phyloP scores from a whole-genome alignment of 2,329 filamentous ascomycete species.

The Diaporthe helianthi region DNA sequence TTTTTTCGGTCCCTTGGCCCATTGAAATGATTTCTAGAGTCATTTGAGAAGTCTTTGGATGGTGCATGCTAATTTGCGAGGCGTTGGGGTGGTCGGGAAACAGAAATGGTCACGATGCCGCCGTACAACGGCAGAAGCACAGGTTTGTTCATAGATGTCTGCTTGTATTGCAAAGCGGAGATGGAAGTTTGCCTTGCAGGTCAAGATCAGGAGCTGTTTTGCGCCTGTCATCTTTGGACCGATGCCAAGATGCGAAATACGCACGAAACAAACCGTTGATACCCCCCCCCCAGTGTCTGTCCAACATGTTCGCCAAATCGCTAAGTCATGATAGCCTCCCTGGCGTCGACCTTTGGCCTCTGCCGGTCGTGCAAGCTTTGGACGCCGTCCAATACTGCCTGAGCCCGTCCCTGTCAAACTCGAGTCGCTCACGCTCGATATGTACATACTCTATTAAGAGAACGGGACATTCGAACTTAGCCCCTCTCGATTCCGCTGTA shows the following conservation, averaged over 20 bases:
- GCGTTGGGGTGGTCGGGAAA: conserved; percentile 3
- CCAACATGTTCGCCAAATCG: neutral
- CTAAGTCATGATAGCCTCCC: neutral
- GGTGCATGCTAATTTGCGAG: neutral
- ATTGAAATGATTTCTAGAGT: neutral
- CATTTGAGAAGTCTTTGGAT: neutral
- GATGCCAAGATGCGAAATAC: neutral
- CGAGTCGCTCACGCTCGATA: neutral
- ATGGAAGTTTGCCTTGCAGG: neutral
- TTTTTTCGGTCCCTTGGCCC: too few species aligned
- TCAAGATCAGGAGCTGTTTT: neutral
- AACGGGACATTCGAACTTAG: too few species aligned
- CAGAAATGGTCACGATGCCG: neutral
- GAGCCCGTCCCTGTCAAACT: neutral
- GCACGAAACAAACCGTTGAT: conserved; percentile 18
- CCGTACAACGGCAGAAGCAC: neutral
- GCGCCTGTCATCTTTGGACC: neutral
- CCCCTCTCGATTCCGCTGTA: neutral
- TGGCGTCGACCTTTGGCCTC: neutral
- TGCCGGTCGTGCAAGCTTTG: neutral
- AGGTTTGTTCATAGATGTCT: neutral
- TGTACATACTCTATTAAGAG: too few species aligned
- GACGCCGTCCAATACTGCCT: neutral
- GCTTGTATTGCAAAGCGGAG: conserved; percentile 22
- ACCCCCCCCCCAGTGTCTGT: neutral